Evolutionary conservation across 1,139 yeast species (phyloP).

Genomic region (Lodderomyces theae): DNA sequence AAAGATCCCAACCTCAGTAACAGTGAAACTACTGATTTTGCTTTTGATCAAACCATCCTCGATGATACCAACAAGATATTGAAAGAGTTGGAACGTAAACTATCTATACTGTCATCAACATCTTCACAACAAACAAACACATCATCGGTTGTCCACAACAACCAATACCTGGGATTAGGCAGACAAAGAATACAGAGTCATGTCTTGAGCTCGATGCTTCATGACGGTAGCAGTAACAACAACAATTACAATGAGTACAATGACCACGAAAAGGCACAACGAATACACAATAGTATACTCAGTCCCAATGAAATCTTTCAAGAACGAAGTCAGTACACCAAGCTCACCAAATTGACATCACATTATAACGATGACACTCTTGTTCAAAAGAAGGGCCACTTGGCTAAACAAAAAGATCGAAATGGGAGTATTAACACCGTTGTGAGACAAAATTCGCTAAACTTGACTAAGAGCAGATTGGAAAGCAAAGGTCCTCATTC

Average conservation of each 20-base stretch:
- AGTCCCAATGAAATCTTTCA: conserved; percentile 37
- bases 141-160: conserved; percentile 33
- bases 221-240: conserved; percentile 17
- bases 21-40: background rate
- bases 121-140: conserved; percentile 20
- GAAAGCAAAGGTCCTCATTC: conserved; percentile 7
- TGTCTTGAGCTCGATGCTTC: conserved; percentile 28
- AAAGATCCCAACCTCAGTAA: background rate
- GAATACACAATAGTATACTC: conserved; percentile 19
- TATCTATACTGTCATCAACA: conserved; percentile 22
- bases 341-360: conserved; percentile 31
- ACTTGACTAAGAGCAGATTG: conserved; percentile 11
- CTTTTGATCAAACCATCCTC: conserved; percentile 11
- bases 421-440: background rate
- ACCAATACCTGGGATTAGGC: conserved; percentile 27
- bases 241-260: conserved; percentile 16
- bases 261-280: conserved; percentile 19
- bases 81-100: conserved; percentile 31
- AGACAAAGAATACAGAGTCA: conserved; percentile 29
- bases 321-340: conserved; percentile 30
- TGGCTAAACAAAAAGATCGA: background rate
- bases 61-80: conserved; percentile 26
- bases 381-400: conserved; percentile 4
- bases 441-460: conserved; percentile 13
- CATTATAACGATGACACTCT: conserved; percentile 22